Evolutionary conservation across 768 basidiomycete species (phyloP), one percentile per base, ranked within the genome.

Genomic region (Mrakia hoshinonis): DNA sequence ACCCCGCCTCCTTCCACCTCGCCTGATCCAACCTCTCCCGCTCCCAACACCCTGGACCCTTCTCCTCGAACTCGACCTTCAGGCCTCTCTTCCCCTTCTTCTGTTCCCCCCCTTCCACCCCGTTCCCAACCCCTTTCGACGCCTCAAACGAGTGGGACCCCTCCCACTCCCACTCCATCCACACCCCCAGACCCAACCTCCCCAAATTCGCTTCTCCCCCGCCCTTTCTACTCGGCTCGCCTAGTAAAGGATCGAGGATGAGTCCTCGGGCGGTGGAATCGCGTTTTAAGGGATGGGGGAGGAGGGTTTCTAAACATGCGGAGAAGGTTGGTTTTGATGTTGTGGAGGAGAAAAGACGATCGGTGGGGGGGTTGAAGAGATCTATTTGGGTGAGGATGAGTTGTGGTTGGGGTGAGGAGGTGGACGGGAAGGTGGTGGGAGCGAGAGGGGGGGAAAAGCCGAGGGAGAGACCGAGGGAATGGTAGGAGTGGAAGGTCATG

Each of bases 381-480:
- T 64, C 63, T 39, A 64, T 64, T 48, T 64, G 63, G 46, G 38
- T 24, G 39, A 64, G 63, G 2, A 13, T 22, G 60, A 22, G 34
- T 34, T 67, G 73, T 55, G 65, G 61, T 7, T 68, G 18, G 11
- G 29, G 46, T 29, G 55, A 62, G 13, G 76, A 74, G 47, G 74
- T 77, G 38, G 75, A 72, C 74, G 73, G 80, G 4, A 76, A 78
- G 43, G 82, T 10, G 46, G 46, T 10, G 46, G 46, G 20, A 9
- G 46, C 46, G 85, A 60, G 82, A 85, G 36, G 73, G 74, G 47
- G 79, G 22, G 31, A 26, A 26, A 39, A 64, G n/a, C 36, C 63
- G 0, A 64, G 13, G 1, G 63, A 64, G 39, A 64, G 46, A 18
- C 63, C 63, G 4, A 64, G 63, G 26, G 63, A 6, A 11, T 36